Percentiles rank a stretch among this genome's conserved stretches.
Conservation (phyloP, 306 rosid species). For the Quercus wislizeni region DNA sequence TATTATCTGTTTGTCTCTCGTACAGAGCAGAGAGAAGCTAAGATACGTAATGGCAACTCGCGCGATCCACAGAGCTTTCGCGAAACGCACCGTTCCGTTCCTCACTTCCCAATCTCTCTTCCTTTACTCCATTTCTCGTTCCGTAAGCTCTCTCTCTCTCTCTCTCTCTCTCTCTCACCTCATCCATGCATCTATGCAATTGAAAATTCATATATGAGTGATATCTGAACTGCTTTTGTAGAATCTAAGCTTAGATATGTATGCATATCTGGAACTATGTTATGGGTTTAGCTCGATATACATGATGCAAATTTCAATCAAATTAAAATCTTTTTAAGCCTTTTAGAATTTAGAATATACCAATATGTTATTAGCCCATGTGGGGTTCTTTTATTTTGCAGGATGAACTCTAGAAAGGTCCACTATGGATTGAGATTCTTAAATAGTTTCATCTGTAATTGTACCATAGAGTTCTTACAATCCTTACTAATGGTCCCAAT, state of each 20-base stretch:
- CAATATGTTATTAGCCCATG: too few relatives aligned
- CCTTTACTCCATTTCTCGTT: constrained; percentile 37
- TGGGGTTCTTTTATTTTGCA: too few relatives aligned
- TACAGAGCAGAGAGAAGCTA: neutral
- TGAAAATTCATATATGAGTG: neutral
- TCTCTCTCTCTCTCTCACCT: neutral
- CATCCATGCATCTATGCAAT: neutral
- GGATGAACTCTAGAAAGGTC: too few relatives aligned
- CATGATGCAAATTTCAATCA: neutral
- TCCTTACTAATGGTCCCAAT: too few relatives aligned
- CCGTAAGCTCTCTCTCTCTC: constrained; percentile 32
- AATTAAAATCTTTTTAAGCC: too few relatives aligned
- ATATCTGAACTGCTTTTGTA: neutral
- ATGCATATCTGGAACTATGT: neutral
- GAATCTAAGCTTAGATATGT: neutral
- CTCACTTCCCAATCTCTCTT: constrained; percentile 21
- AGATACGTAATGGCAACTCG: constrained; percentile 48
- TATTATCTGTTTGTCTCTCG: neutral
- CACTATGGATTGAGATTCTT: too few relatives aligned
- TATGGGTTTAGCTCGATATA: neutral
- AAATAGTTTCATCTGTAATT: too few relatives aligned
- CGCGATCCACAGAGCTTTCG: constrained; percentile 42
- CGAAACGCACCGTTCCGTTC: constrained; percentile 38
- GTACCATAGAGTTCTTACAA: too few relatives aligned
- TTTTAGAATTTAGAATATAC: too few relatives aligned